Evolutionary conservation across 192 early-diverging fungal genomes (phyloP).

Genomic region (Piromyces sp.): DNA sequence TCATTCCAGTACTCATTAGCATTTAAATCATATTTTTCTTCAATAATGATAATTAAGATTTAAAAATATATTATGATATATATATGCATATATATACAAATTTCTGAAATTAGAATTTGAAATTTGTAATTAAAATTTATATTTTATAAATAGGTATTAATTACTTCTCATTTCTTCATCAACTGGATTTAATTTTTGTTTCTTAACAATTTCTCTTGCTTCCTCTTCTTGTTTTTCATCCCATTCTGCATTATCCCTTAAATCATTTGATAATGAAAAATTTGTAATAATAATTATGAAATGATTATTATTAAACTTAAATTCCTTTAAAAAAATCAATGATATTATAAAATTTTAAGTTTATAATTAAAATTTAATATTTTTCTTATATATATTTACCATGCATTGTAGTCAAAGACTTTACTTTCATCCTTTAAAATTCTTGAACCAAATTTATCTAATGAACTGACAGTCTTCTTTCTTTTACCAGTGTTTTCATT

Average conservation of each 20-base stretch:
- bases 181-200: slow-evolving; percentile 55
- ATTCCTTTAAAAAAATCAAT: no score
- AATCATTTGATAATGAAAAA: background rate
- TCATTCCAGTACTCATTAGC: slow-evolving; percentile 35
- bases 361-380: no score
- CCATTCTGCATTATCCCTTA: slow-evolving; percentile 86
- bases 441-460: background rate
- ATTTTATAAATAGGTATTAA: no score
- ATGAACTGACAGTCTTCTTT: background rate
- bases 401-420: background rate
- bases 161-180: slow-evolving; percentile 34
- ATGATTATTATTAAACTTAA: no score
- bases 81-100: no score
- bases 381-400: no score
- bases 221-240: slow-evolving; percentile 62
- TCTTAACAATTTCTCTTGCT: slow-evolving; percentile 53
- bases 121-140: background rate
- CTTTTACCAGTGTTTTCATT: background rate
- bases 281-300: no score
- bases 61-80: no score
- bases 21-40: slow-evolving; percentile 29
- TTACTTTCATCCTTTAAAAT: background rate
- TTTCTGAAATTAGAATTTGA: no score
- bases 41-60: no score
- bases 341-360: no score